Evolutionary conservation across 805 yeast species (phyloP).

Genomic region (Kregervanrija fluxuum): DNA sequence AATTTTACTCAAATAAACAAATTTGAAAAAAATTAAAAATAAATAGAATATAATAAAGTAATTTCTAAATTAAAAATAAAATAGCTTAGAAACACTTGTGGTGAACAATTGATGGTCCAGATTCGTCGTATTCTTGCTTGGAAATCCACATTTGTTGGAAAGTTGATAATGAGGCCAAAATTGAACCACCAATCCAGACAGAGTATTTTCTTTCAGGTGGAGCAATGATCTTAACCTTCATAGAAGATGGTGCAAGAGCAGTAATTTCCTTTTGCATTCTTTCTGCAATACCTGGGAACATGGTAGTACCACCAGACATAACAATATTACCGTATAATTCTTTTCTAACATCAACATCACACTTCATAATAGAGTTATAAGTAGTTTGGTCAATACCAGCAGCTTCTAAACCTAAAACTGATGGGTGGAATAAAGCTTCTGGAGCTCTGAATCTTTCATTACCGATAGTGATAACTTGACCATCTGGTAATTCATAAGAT

Average conservation of each 20-base stretch:
- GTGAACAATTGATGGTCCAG: conserved; percentile 99
- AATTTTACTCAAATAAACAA: too few species aligned
- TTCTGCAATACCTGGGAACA: conserved; percentile 99
- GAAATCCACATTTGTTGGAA: conserved; percentile 99
- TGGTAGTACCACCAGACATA: conserved; percentile 99
- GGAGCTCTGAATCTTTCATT: conserved; percentile 99
- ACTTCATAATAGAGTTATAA: conserved; percentile 92
- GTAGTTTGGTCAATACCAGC: conserved; percentile 99
- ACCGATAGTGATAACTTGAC: conserved; percentile 98
- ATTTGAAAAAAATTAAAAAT: too few species aligned
- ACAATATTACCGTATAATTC: conserved; percentile 99
- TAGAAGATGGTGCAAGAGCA: conserved; percentile 98
- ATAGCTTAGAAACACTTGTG: conserved; percentile 76
- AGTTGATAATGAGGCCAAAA: conserved; percentile 95
- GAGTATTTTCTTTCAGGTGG: conserved; percentile 99
- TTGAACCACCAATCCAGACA: conserved; percentile 99
- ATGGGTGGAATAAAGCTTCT: conserved; percentile 99
- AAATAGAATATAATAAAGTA: too few species aligned
- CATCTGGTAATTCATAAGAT: conserved; percentile 99
- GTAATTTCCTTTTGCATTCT: conserved; percentile 99
- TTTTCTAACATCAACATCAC: conserved; percentile 98
- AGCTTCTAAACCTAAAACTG: conserved; percentile 83
- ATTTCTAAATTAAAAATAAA: too few species aligned
- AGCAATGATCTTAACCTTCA: conserved; percentile 99
- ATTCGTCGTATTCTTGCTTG: conserved; percentile 99